Evolutionary conservation across 345 rosid genomes (phyloP), one percentile per base, ranked within the genome.

Genomic region (Cardamine resedifolia): DNA sequence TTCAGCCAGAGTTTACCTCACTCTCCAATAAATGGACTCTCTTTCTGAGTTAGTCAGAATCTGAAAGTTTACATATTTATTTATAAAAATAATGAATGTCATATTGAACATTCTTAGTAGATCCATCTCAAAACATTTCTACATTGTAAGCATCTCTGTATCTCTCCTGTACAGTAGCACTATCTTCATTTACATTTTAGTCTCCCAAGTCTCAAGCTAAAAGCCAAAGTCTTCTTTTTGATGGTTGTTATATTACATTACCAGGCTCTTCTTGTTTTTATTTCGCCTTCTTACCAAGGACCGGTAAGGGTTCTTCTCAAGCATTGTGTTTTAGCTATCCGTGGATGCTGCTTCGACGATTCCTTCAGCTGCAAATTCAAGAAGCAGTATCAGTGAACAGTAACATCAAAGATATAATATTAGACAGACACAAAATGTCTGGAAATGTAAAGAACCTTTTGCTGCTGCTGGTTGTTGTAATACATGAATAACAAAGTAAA

Each of bases 251-350:
- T 66, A 38, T 28, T 19, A 56, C 58, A 48, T 16, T 45, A 44
- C 30, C 14, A 73, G 27, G 31, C 39, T 18, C 58, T 52, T 52
- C 70, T 61, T 61, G 78, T 68, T 68, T 16, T 6, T 21, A 26
- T 20, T 9, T 41, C 9, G 20, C 10, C 31, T 73, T 62, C 76
- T 84, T 84, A 92, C 98, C 97, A 92, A 0, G 98, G 98, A 59
- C 97, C 91, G 0, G 98, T 77, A 74, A 85, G 80, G 11, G 99
- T 88, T 83, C 99, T 83, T 79, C 93, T 83, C 89, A 95, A 80
- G 87, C 97, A 82, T 30, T 68, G 82, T 64, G 73, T 85, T 77
- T 88, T 87, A 33, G 74, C 78, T 62, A 86, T 84, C 75, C 86
- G 72, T 82, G 87, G 78, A 57, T 74, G 84, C 74, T 60, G 79